phyloP scores from a whole-genome alignment of 345 rosid genomes.

The Citrus glauca region DNA sequence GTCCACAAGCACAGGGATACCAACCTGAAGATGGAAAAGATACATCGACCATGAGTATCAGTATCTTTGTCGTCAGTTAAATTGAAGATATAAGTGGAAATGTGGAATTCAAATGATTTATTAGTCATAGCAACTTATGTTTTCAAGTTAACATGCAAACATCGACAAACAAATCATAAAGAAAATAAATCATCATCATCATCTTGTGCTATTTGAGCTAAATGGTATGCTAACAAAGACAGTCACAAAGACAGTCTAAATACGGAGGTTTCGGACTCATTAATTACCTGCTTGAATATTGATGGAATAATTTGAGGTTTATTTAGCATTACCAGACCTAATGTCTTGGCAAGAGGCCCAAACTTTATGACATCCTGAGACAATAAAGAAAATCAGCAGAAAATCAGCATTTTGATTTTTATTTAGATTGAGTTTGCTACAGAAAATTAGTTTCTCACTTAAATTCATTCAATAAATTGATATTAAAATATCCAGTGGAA shows the following conservation, averaged over 20 bases:
- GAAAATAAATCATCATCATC: not conserved
- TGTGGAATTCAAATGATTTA: not conserved
- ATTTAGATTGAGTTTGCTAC: not conserved
- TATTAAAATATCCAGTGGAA: not conserved
- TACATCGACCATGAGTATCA: not conserved
- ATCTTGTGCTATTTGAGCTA: not conserved
- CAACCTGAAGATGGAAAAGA: slow-evolving; percentile 52
- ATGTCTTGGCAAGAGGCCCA: slow-evolving; percentile 81
- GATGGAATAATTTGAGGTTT: slow-evolving; percentile 86
- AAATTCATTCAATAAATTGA: not conserved
- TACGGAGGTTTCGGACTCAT: not conserved
- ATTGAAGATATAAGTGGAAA: not conserved
- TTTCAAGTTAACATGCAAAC: not conserved
- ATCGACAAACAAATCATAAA: not conserved
- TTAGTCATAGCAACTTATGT: not conserved
- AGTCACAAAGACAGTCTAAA: not conserved
- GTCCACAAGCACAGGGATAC: slow-evolving; percentile 66
- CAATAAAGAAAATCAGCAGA: not conserved
- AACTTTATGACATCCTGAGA: slow-evolving; percentile 80
- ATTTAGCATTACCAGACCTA: slow-evolving; percentile 84
- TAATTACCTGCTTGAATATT: slow-evolving; percentile 73
- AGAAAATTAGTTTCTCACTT: not conserved
- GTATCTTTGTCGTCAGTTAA: not conserved
- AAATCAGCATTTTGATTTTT: not conserved
- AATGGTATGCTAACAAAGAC: not conserved